These are phyloP conservation scores for Oenanthe sinensis DNA, from an alignment of 129 eudicot species.

Conservation along the genomic window DNA sequence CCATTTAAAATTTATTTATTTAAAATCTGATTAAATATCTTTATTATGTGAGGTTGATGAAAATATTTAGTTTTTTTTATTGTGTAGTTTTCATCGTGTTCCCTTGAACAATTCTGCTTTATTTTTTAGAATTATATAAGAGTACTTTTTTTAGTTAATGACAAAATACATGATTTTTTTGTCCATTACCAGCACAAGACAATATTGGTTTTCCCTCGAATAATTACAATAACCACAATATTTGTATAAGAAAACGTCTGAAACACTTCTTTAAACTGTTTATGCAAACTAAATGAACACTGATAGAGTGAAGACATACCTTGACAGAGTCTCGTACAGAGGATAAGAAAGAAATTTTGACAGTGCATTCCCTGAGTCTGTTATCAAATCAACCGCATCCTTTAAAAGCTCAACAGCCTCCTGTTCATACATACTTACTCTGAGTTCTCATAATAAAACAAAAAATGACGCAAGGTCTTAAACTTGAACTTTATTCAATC, in stretches of 20 bases:
- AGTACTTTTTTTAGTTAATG: neutral
- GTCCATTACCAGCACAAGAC: neutral
- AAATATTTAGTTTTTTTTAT: too few species aligned
- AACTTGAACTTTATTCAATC: neutral
- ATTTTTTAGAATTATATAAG: neutral
- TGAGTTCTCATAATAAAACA: neutral
- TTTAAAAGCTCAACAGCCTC: constrained; percentile 69
- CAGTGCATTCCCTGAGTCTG: constrained; percentile 66
- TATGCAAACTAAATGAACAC: neutral
- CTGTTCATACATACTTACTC: constrained; percentile 33
- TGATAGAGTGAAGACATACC: constrained; percentile 36
- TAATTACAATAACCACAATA: neutral
- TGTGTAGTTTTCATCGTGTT: neutral
- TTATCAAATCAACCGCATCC: constrained; percentile 71
- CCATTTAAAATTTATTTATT: too few species aligned
- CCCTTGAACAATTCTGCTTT: neutral
- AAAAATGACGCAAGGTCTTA: neutral
- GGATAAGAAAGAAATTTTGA: constrained; percentile 70
- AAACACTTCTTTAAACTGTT: neutral
- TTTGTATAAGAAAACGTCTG: neutral
- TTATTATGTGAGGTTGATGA: too few species aligned
- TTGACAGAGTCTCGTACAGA: constrained; percentile 53
- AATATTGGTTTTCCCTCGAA: neutral
- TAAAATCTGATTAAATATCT: too few species aligned
- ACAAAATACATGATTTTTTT: neutral